These are phyloP conservation scores for Chaetomium cochliodes DNA, from an alignment of 495 filamentous ascomycete genomes.

Conservation along the genomic window DNA sequence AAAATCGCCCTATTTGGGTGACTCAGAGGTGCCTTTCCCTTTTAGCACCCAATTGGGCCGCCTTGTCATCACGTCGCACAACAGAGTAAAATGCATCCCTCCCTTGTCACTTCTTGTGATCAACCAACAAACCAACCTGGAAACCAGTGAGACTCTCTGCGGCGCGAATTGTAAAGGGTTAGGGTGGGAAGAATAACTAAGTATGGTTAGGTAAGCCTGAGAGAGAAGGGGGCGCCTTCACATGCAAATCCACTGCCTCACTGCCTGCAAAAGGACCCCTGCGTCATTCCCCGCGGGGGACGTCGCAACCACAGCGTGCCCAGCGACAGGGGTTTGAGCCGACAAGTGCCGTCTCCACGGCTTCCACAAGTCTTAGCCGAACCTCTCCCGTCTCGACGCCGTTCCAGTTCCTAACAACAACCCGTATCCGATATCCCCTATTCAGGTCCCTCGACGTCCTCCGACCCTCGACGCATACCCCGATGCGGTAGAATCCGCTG, in stretches of 20 bases:
- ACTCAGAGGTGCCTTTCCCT: no score
- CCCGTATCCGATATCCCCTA: not conserved
- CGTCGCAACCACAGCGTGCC: not conserved
- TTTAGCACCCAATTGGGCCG: no score
- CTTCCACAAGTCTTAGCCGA: conserved; percentile 9
- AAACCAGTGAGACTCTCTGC: no score
- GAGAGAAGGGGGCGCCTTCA: not conserved
- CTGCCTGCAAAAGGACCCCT: not conserved
- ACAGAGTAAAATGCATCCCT: no score
- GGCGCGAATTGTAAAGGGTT: no score
- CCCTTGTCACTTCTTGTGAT: no score
- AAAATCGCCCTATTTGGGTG: no score
- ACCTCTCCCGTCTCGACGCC: not conserved
- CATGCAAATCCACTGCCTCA: not conserved
- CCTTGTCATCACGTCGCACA: no score
- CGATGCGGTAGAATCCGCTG: conserved; percentile 20
- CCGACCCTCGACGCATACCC: not conserved
- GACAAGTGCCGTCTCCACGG: conserved; percentile 30
- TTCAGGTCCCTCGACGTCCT: not conserved
- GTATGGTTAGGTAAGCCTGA: no score
- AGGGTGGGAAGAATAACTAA: no score
- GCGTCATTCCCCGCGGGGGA: conserved; percentile 21
- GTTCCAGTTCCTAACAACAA: not conserved
- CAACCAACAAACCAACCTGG: no score
- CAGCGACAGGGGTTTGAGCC: conserved; percentile 23